phyloP scores from a whole-genome alignment of 208 protist genomes.

The Wallacemonas sp. region DNA sequence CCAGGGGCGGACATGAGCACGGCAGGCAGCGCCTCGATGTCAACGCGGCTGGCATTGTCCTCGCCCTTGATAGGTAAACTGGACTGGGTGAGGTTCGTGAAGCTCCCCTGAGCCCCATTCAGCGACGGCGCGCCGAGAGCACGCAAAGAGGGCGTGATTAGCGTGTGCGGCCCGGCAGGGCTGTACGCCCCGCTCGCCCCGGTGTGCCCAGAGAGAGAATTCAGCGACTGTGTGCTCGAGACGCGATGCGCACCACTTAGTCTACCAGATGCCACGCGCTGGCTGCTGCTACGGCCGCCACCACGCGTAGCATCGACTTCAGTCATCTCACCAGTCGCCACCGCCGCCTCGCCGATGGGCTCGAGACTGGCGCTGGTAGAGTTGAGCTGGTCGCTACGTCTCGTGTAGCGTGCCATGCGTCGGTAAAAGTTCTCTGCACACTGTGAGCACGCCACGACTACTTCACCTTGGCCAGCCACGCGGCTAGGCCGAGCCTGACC shows the following conservation, averaged over 20 bases:
- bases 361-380: neutral
- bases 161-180: neutral
- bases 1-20: no score
- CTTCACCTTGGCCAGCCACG: conserved; percentile 16
- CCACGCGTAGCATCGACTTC: no score
- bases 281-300: no score
- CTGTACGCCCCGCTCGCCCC: neutral
- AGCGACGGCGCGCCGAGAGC: neutral
- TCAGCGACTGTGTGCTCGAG: neutral
- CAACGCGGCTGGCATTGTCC: no score
- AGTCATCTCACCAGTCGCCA: no score
- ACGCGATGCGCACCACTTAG: neutral
- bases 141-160: neutral
- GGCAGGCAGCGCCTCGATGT: no score
- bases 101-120: no score
- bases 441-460: conserved; percentile 45
- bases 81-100: no score
- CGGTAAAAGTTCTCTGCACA: conserved; percentile 70
- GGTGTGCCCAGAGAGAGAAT: neutral
- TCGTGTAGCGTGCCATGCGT: conserved; percentile 29
- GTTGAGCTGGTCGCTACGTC: neutral
- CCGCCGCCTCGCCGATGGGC: no score
- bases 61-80: no score
- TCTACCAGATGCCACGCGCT: no score
- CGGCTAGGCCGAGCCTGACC: no score